These are phyloP conservation scores for Madurella mycetomatis DNA, from an alignment of 2,329 filamentous ascomycete species.

Conservation along the genomic window DNA sequence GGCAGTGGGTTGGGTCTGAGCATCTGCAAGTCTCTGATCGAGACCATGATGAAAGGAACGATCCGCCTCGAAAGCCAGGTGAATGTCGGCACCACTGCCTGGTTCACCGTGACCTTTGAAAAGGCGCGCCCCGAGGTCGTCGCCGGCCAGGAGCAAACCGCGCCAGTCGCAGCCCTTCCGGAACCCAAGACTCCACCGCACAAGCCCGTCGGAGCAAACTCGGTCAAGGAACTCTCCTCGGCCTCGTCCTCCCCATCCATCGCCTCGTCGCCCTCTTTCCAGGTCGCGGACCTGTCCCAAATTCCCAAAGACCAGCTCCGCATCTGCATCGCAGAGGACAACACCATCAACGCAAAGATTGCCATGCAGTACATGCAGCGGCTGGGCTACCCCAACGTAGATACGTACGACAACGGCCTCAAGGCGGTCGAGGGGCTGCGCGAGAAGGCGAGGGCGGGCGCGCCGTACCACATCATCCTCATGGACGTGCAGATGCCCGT, in stretches of 20 bases:
- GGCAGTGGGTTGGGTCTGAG: slow-evolving; percentile 87
- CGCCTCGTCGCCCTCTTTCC: slow-evolving; percentile 27
- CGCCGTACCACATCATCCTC: slow-evolving; percentile 82
- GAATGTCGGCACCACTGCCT: slow-evolving; percentile 64
- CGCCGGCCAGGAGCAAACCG: slow-evolving; percentile 48
- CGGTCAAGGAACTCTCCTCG: background rate
- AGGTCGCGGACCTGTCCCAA: slow-evolving; percentile 58
- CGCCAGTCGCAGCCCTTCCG: slow-evolving; percentile 24
- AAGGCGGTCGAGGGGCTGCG: slow-evolving; percentile 85
- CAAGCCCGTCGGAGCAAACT: background rate
- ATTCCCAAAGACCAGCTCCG: slow-evolving; percentile 74
- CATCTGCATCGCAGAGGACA: slow-evolving; percentile 93
- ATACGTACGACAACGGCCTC: slow-evolving; percentile 84
- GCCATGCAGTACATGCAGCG: slow-evolving; percentile 86
- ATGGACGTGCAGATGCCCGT: slow-evolving; percentile 98
- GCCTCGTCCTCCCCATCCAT: background rate
- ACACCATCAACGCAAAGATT: slow-evolving; percentile 90
- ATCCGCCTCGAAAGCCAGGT: slow-evolving; percentile 78
- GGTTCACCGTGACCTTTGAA: slow-evolving; percentile 80
- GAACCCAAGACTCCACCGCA: slow-evolving; percentile 6
- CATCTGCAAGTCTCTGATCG: slow-evolving; percentile 91
- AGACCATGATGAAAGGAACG: slow-evolving; percentile 83
- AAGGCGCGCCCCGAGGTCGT: slow-evolving; percentile 65
- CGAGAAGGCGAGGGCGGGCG: slow-evolving; percentile 62
- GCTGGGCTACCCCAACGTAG: slow-evolving; percentile 74